Evolutionary conservation across 208 protist species (phyloP).

Genomic region (Strigomonas galati): DNA sequence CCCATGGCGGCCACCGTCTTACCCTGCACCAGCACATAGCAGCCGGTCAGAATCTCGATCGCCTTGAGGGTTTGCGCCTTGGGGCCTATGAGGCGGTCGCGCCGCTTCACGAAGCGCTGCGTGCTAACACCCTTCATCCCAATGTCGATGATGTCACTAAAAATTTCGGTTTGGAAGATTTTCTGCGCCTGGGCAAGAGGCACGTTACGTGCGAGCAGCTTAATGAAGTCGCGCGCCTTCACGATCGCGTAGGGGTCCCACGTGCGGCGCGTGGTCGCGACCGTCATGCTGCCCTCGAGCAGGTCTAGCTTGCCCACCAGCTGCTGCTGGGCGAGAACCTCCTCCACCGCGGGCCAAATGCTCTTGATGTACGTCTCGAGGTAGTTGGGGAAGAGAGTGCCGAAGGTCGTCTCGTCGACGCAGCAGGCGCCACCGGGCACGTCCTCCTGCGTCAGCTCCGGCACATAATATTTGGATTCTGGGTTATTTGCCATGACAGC

Average conservation of each 20-base stretch:
- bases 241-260: conserved; percentile 99
- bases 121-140: conserved; percentile 94
- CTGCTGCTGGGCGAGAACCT: conserved; percentile 89
- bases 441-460: conserved; percentile 78
- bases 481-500: conserved; percentile 12
- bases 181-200: conserved; percentile 96
- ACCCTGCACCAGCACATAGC: conserved; percentile 99
- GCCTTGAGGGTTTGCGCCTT: conserved; percentile 98
- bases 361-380: conserved; percentile 97
- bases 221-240: conserved; percentile 98
- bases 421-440: conserved; percentile 88
- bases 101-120: conserved; percentile 98
- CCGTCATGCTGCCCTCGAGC: conserved; percentile 96
- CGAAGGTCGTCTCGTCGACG: conserved; percentile 95
- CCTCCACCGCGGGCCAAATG: conserved; percentile 93
- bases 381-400: conserved; percentile 98
- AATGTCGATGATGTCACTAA: conserved; percentile 99
- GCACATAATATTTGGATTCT: conserved; percentile 77
- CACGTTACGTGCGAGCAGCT: conserved; percentile 96
- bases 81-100: conserved; percentile 98
- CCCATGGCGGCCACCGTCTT: conserved; percentile 98
- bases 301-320: conserved; percentile 96
- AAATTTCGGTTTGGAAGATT: conserved; percentile 97
- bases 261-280: conserved; percentile 97
- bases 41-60: conserved; percentile 98